A percentile compares a stretch with the other conserved stretches of the same genome.
Conservation (phyloP, 768 basidiomycete genomes). For the Terana coerulea region DNA sequence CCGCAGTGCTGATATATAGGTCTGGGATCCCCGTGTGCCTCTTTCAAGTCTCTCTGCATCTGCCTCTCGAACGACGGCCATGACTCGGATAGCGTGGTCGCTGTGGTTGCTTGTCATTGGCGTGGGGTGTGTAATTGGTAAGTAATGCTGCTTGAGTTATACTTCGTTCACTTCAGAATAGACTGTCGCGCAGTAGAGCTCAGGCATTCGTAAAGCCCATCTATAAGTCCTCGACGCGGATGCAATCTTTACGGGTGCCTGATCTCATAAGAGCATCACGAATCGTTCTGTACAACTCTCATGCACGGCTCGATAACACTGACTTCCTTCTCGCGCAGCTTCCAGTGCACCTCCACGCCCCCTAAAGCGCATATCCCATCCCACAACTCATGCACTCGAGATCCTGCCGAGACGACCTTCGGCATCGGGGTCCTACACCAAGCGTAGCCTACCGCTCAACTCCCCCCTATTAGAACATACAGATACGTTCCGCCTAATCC, state of each 20-base stretch:
- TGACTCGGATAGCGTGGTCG: not conserved
- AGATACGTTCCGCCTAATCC: conserved; percentile 67
- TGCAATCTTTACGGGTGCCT: not conserved
- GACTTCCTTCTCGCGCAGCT: conserved; percentile 12
- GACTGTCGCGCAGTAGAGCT: not conserved
- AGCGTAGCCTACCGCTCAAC: conserved; percentile 27
- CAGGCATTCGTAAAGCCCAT: not conserved
- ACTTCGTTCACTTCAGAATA: not conserved
- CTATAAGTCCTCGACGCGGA: not conserved
- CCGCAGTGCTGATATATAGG: not conserved
- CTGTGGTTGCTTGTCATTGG: not conserved
- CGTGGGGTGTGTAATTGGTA: not conserved
- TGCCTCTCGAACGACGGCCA: not conserved
- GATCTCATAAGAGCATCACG: not conserved
- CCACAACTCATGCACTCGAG: conserved; percentile 35
- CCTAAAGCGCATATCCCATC: conserved; percentile 34
- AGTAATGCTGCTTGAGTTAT: not conserved
- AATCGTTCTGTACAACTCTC: not conserved
- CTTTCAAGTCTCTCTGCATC: not conserved
- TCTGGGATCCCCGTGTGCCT: not conserved
- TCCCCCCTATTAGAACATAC: conserved; percentile 55
- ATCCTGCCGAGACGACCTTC: conserved; percentile 34
- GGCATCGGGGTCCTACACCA: conserved; percentile 12
- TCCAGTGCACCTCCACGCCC: conserved; percentile 30
- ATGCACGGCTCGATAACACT: not conserved